Base-by-base conservation (phyloP, 371 early-diverging fungal genomes). In the Smittium mucronatum region DNA sequence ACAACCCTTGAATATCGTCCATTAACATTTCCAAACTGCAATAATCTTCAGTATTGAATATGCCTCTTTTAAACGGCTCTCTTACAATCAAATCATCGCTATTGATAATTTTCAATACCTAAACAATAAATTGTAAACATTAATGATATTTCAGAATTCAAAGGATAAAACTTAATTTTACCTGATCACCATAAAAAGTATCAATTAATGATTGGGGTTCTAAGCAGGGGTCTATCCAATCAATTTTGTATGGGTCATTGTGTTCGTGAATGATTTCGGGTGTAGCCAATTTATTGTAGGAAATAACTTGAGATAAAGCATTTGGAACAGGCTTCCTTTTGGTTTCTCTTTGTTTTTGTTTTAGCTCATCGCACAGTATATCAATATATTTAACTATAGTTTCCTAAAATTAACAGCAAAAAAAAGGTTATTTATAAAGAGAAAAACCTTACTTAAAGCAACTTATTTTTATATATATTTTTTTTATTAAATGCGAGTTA, bases 241-340 rank as follows among this genome's bases (percentile, higher is more conserved):
- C 94, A 17, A 92, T 85, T 67, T 86, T 84, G 72, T 88, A 91
- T 15, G 94, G 92, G 72, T 94, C 94, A 70, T 94, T 94, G 71
- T 92, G 91, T 70, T 92, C 94, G 25, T 85, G 81, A 70, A 94
- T 91, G 0, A 72, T 81, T 70, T 90, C 89, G 5, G 88, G 85
- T 31, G 70, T 70, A 17, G 86, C 78, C 36, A 83, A 83, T 15
- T 82, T 72, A 71, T 94, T 94, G 77, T 87, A 92, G 0, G 87
- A 83, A 31, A 83, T 71, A 0, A 91, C 89, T 65, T 89, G 88
- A 28, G 81, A 68, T 59, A 83, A 81, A 1, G 89, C 92, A 72
- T 91, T 93, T 30, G 85, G 81, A 1, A 89, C 87, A 8, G 87
- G 84, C 58, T 89, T 79, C 72, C 91, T 83, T 75, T 93, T 92